These are phyloP conservation scores for Alternaria hordeiaustralica DNA, from an alignment of 2,329 filamentous ascomycete species.

Conservation along the genomic window DNA sequence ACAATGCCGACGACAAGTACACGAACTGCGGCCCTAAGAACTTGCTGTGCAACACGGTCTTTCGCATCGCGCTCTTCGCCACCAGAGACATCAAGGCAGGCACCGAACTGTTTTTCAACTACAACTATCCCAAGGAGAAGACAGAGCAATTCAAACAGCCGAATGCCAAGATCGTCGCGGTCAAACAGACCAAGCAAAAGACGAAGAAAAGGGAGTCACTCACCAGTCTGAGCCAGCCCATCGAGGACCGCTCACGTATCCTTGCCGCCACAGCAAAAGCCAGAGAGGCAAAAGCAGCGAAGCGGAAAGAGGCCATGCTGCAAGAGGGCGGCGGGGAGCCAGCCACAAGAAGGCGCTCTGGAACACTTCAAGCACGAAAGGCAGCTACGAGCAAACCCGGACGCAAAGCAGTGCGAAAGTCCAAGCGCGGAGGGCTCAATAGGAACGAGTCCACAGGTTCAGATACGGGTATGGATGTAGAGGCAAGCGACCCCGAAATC, in stretches of 20 bases:
- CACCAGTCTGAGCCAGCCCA: not conserved
- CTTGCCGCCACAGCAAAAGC: conserved; percentile 14
- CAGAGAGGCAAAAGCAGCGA: conserved; percentile 21
- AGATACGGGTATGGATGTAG: not conserved
- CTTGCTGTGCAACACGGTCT: conserved; percentile 73
- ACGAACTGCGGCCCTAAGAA: conserved; percentile 71
- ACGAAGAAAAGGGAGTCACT: conserved; percentile 7
- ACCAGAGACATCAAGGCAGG: conserved; percentile 70
- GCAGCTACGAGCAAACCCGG: not conserved
- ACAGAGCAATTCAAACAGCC: conserved; percentile 34
- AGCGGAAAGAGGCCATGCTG: conserved; percentile 11
- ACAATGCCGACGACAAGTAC: conserved; percentile 67
- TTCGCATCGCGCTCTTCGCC: conserved; percentile 77
- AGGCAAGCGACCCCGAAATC: not conserved
- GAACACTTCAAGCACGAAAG: conserved; percentile 15
- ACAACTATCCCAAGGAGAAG: conserved; percentile 57
- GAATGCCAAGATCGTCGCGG: conserved; percentile 14
- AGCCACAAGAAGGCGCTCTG: not conserved
- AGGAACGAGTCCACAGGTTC: conserved; percentile 4
- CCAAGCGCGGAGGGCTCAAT: not conserved
- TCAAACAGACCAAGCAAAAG: conserved; percentile 16
- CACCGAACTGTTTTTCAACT: conserved; percentile 83
- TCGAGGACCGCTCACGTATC: not conserved
- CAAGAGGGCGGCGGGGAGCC: not conserved
- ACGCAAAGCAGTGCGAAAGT: not conserved